A percentile compares a stretch with the other conserved stretches of the same genome.
These are phyloP conservation scores for Gossypium mustelinum DNA, from an alignment of 345 rosid species.

Conservation along the genomic window DNA sequence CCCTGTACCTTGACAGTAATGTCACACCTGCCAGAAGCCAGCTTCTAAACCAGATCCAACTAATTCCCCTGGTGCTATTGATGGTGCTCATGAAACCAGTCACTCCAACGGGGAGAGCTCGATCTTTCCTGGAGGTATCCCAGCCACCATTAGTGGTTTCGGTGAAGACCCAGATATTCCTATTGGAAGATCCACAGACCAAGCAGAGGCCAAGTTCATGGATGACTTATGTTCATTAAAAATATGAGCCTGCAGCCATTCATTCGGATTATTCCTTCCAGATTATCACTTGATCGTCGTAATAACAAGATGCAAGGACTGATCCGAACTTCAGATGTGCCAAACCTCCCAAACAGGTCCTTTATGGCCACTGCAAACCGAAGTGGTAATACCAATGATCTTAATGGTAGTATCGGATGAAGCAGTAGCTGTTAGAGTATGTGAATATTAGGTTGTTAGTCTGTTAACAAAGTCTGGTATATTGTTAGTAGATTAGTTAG, in stretches of 20 bases:
- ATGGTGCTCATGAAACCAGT: conserved; percentile 67
- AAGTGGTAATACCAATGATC: conserved; percentile 45
- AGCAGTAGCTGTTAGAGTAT: conserved; percentile 35
- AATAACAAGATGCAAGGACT: conserved; percentile 55
- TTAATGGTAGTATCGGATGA: conserved; percentile 50
- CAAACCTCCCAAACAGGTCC: conserved; percentile 67
- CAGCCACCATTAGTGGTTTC: conserved; percentile 51
- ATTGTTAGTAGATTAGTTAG: too few relatives aligned
- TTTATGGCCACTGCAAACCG: conserved; percentile 46
- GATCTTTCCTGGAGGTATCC: conserved; percentile 52
- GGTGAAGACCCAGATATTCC: conserved; percentile 51
- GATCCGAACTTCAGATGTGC: conserved; percentile 61
- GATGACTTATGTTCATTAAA: conserved; percentile 54
- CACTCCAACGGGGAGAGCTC: conserved; percentile 64
- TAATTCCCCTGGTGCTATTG: conserved; percentile 48
- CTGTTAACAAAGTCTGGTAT: too few relatives aligned
- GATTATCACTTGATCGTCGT: conserved; percentile 54
- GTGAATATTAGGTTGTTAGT: too few relatives aligned
- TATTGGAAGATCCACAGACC: conserved; percentile 65
- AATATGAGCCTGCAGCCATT: conserved; percentile 52
- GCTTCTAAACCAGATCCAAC: conserved; percentile 49
- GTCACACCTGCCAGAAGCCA: conserved; percentile 58
- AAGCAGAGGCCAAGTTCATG: conserved; percentile 58
- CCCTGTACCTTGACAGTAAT: conserved; percentile 50
- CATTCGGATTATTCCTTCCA: conserved; percentile 61